These are phyloP conservation scores for Poronia punctata DNA, from an alignment of 495 filamentous ascomycete species.

Conservation along the genomic window DNA sequence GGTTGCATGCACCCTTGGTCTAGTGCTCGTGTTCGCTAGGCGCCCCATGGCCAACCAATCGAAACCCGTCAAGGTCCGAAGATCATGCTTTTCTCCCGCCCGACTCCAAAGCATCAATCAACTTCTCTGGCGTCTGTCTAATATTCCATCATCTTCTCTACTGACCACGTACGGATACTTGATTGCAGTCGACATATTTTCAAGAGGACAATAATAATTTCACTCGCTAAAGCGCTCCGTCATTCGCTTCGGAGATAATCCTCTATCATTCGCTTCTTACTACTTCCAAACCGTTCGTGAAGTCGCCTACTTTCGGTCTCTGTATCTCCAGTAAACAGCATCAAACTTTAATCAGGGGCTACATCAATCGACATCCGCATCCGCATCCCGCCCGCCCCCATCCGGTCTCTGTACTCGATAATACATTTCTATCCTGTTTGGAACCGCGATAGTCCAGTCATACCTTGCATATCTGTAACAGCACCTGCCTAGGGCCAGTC, in stretches of 20 bases:
- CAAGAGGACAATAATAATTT: slow-evolving; percentile 1
- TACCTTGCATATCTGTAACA: too few relatives aligned
- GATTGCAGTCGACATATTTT: background rate
- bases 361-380: too few relatives aligned
- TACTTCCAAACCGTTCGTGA: slow-evolving; percentile 3
- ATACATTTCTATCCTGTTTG: too few relatives aligned
- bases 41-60: too few relatives aligned
- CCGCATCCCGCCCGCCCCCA: too few relatives aligned
- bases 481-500: slow-evolving; percentile 1
- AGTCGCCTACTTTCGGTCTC: slow-evolving; percentile 5
- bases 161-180: slow-evolving; percentile 3
- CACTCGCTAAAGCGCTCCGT: slow-evolving; percentile 6
- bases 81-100: slow-evolving; percentile 7
- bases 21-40: slow-evolving; percentile 9
- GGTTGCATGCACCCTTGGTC: slow-evolving; percentile 2
- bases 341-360: too few relatives aligned
- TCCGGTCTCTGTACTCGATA: too few relatives aligned
- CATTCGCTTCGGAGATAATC: slow-evolving; percentile 7
- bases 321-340: too few relatives aligned
- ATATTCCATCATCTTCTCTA: slow-evolving; percentile 4
- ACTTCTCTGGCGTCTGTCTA: slow-evolving; percentile 6
- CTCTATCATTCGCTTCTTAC: slow-evolving; percentile 4
- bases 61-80: slow-evolving; percentile 1
- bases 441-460: too few relatives aligned
- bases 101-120: background rate